phyloP scores from a whole-genome alignment of 306 rosid genomes.

The Datisca glomerata region DNA sequence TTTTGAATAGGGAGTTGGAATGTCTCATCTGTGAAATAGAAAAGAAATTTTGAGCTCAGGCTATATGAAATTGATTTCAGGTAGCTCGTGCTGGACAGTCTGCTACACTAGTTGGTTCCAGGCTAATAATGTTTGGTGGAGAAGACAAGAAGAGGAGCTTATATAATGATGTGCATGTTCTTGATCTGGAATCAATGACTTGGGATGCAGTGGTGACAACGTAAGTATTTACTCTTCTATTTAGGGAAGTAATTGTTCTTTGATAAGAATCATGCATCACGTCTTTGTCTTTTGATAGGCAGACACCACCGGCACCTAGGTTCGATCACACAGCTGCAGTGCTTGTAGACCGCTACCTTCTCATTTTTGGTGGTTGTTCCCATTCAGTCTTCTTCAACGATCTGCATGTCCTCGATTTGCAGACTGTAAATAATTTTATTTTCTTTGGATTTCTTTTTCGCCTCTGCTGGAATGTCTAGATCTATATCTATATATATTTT shows the following conservation, averaged over 20 bases:
- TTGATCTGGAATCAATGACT: slow-evolving; percentile 77
- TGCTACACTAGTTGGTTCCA: slow-evolving; percentile 73
- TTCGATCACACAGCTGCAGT: slow-evolving; percentile 81
- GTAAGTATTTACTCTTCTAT: slow-evolving; percentile 44
- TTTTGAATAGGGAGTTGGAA: too few relatives aligned
- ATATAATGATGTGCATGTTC: slow-evolving; percentile 69
- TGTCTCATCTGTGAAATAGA: too few relatives aligned
- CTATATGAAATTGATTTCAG: slow-evolving; percentile 34
- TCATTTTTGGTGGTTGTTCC: slow-evolving; percentile 92
- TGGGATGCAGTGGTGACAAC: slow-evolving; percentile 49
- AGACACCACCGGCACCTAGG: slow-evolving; percentile 86
- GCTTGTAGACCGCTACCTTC: slow-evolving; percentile 65
- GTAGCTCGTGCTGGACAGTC: slow-evolving; percentile 81
- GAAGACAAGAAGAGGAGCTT: slow-evolving; percentile 76
- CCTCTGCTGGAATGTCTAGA: too few relatives aligned
- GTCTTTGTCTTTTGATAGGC: slow-evolving; percentile 63
- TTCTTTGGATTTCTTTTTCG: background rate
- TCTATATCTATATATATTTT: too few relatives aligned
- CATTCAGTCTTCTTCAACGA: slow-evolving; percentile 81
- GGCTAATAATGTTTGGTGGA: slow-evolving; percentile 84
- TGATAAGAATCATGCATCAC: slow-evolving; percentile 19
- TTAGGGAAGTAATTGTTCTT: slow-evolving; percentile 11
- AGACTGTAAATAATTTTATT: slow-evolving; percentile 45
- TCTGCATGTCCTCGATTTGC: slow-evolving; percentile 80
- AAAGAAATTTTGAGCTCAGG: too few relatives aligned